Evolutionary conservation across 352 stramenopile genomes (phyloP), one percentile per base, ranked within the genome.

Genomic region (Phytophthora aleatoria): DNA sequence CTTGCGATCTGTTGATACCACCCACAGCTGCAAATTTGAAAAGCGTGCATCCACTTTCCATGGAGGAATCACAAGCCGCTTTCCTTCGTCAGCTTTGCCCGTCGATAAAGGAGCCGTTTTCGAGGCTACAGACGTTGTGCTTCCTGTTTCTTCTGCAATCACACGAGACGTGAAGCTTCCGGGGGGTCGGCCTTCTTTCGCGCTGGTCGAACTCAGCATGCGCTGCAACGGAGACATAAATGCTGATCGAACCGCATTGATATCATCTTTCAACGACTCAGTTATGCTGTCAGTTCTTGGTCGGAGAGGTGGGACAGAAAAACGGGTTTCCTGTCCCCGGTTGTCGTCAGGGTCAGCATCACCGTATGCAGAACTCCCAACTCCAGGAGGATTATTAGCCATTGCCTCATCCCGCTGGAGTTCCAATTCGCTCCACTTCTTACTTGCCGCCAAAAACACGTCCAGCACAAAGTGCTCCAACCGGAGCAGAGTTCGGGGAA

Each of bases 1-100:
- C 52, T 81, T 86, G 10, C 72, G 73, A 50, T 93, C 85, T 0
- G 71, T 90, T 27, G 85, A 87, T 10, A 93, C 50, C 11, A 93
- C 41, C 85, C 85, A 93, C 42, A 91, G 20, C 49, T 91, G 67
- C 47, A 91, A 49, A 43, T 85, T 80, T 2, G 63, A 64, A 20
- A 93, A 69, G 9, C 81, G 56, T 3, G 74, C 64, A 35, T 75
- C 69, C 41, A 89, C 44, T 63, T 69, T 83, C 81, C 78, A 80
- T 51, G 64, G 26, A 20, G 70, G 55, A 10, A 71, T 55, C 28
- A 26, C 13, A 59, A 56, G 48, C 8, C 36, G 53, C 13, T 67
- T 73, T 20, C 41, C 45, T 11, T 39, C 7, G 38, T 53, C 50
- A 50, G 4, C 6, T 55, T 66, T 48, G n/a, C 3, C 36, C 12